phyloP scores from a whole-genome alignment of 2,329 filamentous ascomycete genomes.

The Apiospora saccharicola region DNA sequence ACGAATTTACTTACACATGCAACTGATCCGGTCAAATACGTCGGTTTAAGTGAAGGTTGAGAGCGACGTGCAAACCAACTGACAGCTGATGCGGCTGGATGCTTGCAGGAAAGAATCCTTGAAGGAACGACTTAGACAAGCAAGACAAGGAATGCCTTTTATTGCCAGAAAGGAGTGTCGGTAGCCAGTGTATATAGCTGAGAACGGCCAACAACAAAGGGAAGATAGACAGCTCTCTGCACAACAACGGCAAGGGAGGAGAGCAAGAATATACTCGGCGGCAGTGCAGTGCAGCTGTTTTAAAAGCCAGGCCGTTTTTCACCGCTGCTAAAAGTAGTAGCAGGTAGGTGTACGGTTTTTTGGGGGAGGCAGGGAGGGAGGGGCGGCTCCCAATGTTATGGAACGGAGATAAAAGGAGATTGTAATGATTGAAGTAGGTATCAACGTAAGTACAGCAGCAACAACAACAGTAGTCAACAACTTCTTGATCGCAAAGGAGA shows the following conservation, averaged over 20 bases:
- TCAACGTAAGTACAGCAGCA: slow-evolving; percentile 22
- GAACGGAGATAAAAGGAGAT: slow-evolving; percentile 21
- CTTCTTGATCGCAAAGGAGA: slow-evolving; percentile 21
- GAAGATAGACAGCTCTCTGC: not conserved
- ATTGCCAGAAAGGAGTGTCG: slow-evolving; percentile 13
- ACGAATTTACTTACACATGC: slow-evolving; percentile 22
- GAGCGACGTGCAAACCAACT: slow-evolving; percentile 7
- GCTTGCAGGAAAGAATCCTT: slow-evolving; percentile 20
- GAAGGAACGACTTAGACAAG: slow-evolving; percentile 23
- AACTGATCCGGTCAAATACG: slow-evolving; percentile 7
- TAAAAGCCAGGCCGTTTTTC: slow-evolving; percentile 11
- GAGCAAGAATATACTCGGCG: slow-evolving; percentile 14
- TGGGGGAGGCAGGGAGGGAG: slow-evolving; percentile 1
- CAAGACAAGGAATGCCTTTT: slow-evolving; percentile 19
- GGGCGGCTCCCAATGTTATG: slow-evolving; percentile 18
- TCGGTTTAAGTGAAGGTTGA: slow-evolving; percentile 5
- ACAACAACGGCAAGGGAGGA: slow-evolving; percentile 18
- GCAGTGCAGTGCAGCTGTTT: slow-evolving; percentile 10
- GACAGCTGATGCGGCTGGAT: slow-evolving; percentile 19
- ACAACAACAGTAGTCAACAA: slow-evolving; percentile 14
- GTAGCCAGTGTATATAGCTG: slow-evolving; percentile 10
- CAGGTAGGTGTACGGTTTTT: not conserved
- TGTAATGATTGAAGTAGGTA: slow-evolving; percentile 22
- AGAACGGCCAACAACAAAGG: slow-evolving; percentile 23
- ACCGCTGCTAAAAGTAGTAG: slow-evolving; percentile 21